Percentiles rank a stretch among this genome's conserved stretches.
phyloP scores from a whole-genome alignment of 768 basidiomycete species.

The Hydnomerulius pinastri region DNA sequence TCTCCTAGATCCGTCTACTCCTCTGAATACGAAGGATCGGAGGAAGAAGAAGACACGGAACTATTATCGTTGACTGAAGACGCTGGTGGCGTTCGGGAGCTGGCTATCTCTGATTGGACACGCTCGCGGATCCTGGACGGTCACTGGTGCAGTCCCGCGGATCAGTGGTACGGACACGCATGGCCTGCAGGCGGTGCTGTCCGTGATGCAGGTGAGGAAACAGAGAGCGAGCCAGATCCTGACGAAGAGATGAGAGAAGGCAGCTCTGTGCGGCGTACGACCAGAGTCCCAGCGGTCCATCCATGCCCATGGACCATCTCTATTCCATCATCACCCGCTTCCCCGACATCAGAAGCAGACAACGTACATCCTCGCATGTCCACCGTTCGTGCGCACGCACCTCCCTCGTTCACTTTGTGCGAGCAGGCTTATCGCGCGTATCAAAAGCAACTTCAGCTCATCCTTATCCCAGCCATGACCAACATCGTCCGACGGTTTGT shows the following conservation, averaged over 20 bases:
- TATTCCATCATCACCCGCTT: constrained; percentile 16
- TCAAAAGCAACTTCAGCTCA: constrained; percentile 56
- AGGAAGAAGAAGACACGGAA: constrained; percentile 48
- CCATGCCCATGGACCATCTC: constrained; percentile 67
- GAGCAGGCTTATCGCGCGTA: constrained; percentile 63
- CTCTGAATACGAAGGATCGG: constrained; percentile 36
- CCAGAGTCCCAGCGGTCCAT: constrained; percentile 34
- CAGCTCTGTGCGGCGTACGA: constrained; percentile 17
- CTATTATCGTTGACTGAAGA: constrained; percentile 47
- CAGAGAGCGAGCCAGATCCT: constrained; percentile 29
- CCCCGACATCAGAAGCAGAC: constrained; percentile 12
- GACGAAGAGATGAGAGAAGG: constrained; percentile 22
- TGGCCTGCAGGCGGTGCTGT: constrained; percentile 40
- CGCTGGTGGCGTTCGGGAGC: constrained; percentile 44
- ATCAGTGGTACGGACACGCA: constrained; percentile 59
- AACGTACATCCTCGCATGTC: constrained; percentile 49
- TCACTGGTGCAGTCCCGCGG: constrained; percentile 73
- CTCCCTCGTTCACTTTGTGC: constrained; percentile 64
- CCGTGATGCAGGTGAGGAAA: constrained; percentile 25
- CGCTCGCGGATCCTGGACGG: constrained; percentile 72
- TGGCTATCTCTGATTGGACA: constrained; percentile 75
- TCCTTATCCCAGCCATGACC: constrained; percentile 65
- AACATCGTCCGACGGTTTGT: constrained; percentile 69
- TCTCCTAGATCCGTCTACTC: constrained; percentile 32
- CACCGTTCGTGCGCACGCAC: constrained; percentile 51